Base-by-base conservation (phyloP, 2,329 filamentous ascomycete genomes). In the Ascomycota sp. region DNA sequence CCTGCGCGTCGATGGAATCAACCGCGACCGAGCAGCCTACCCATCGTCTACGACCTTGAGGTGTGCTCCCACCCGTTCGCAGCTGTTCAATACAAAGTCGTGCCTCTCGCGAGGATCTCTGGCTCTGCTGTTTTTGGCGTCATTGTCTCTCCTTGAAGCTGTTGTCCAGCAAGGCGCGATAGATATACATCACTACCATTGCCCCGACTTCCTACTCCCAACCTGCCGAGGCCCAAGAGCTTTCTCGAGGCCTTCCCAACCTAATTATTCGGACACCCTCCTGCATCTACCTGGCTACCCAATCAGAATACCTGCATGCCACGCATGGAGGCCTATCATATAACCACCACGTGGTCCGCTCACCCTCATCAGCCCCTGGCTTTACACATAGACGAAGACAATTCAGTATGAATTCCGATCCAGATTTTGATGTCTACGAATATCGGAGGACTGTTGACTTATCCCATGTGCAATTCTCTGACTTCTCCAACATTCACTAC, bases 401-500 rank as follows among this genome's bases (percentile, higher is more conserved):
- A 42, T 36, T 41, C 52, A 57, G 55, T 58, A 60, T 59, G 56
- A 57, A 41, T 44, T 44, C 43, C 39, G 40, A 41, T 40, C 45
- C 43, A 35, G 44, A 41, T 31, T 43, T 54, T 36, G 47, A 54
- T 32, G 50, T 45, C 43, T 53, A 52, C 48, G 50, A 53, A 27
- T 44, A 45, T 31, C 47, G 56, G 51, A 40, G 52, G 33, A 47
- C 51, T 36, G 33, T 54, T 44, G 47, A 53, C 40, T 52, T 43
- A 38, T 40, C 42, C 34, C 39, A 51, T 37, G 46, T 59, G 33
- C 49, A 57, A 38, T 53, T 46, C 35, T 51, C 55, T 36, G 44
- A 60, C 40, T 60, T 54, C 44, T 55, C 52, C 35, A 46, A 56
- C 21, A 43, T 61, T 30, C 46, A 57, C 36, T 61, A 51, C 39